A percentile compares a stretch with the other conserved stretches of the same genome.
These are phyloP conservation scores for Tritrichomonas musculus DNA, from an alignment of 208 protist species.

Conservation along the genomic window DNA sequence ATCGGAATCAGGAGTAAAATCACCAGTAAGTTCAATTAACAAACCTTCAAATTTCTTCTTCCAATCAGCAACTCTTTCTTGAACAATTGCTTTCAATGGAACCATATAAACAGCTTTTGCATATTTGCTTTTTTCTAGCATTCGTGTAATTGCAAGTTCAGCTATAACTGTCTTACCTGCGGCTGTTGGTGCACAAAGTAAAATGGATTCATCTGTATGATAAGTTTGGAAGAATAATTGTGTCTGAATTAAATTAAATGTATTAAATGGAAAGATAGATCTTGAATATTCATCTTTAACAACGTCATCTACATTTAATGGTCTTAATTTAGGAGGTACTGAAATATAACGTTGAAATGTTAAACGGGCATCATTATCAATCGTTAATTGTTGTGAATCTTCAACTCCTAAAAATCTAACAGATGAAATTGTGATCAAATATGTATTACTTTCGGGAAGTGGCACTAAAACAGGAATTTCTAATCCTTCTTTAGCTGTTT, in stretches of 20 bases:
- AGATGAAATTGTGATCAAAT: neutral
- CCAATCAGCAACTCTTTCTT: conserved; percentile 97
- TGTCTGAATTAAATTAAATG: conserved; percentile 98
- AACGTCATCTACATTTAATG: neutral
- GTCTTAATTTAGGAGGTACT: neutral
- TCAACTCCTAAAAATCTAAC: neutral
- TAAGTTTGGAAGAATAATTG: conserved; percentile 64
- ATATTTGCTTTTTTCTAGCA: conserved; percentile 65
- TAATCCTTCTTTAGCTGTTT: neutral
- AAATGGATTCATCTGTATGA: conserved; percentile 93
- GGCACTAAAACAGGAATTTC: neutral
- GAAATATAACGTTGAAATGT: neutral
- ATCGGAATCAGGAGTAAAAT: conserved; percentile 36
- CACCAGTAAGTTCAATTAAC: conserved; percentile 82
- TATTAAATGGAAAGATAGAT: conserved; percentile 70
- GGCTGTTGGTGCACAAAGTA: conserved; percentile 92
- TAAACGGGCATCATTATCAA: neutral
- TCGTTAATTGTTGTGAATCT: neutral
- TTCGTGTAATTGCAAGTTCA: conserved; percentile 93
- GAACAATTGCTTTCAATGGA: conserved; percentile 96
- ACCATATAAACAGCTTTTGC: conserved; percentile 87
- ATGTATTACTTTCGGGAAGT: neutral
- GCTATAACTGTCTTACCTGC: conserved; percentile 95
- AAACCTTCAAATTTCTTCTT: conserved; percentile 64
- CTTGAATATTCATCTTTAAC: neutral